Conservation (phyloP, 257 asterid genomes). For the Dorcoceras hygrometricum region DNA sequence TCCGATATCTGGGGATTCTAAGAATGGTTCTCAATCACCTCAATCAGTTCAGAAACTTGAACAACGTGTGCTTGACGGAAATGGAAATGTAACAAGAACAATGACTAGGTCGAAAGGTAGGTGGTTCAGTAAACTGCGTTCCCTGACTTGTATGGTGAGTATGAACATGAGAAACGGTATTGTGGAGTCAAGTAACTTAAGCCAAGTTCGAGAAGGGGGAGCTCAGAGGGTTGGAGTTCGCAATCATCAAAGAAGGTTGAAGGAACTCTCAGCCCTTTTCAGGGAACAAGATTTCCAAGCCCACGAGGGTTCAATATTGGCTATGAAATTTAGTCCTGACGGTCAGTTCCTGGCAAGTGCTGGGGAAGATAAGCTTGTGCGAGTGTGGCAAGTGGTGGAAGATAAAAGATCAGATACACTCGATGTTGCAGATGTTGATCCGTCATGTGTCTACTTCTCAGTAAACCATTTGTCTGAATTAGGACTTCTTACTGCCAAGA, state of each 20-base stretch:
- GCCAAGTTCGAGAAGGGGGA: slow-evolving; percentile 31
- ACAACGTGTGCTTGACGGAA: slow-evolving; percentile 32
- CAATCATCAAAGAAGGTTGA: slow-evolving; percentile 44
- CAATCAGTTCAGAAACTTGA: slow-evolving; percentile 26
- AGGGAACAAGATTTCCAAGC: slow-evolving; percentile 77
- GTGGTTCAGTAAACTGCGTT: slow-evolving; percentile 54
- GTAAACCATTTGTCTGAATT: slow-evolving; percentile 68
- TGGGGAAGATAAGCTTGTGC: slow-evolving; percentile 76
- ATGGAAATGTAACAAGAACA: slow-evolving; percentile 26
- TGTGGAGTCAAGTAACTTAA: slow-evolving; percentile 19
- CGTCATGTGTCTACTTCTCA: slow-evolving; percentile 78
- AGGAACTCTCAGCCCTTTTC: slow-evolving; percentile 84
- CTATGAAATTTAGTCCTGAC: slow-evolving; percentile 82
- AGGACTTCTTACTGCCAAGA: slow-evolving; percentile 51
- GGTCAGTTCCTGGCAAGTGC: slow-evolving; percentile 85
- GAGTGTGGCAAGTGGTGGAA: slow-evolving; percentile 85
- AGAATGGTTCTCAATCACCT: slow-evolving; percentile 22
- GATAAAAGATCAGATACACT: slow-evolving; percentile 58
- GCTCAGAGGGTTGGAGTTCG: slow-evolving; percentile 60
- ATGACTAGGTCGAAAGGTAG: slow-evolving; percentile 41
- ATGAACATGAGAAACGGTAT: slow-evolving; percentile 30
- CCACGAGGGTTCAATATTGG: slow-evolving; percentile 71
- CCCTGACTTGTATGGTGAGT: slow-evolving; percentile 46
- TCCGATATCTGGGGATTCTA: slow-evolving; percentile 29
- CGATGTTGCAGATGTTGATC: slow-evolving; percentile 67